Evolutionary conservation across 257 asterid genomes (phyloP).

Genomic region (Eucommia ulmoides): DNA sequence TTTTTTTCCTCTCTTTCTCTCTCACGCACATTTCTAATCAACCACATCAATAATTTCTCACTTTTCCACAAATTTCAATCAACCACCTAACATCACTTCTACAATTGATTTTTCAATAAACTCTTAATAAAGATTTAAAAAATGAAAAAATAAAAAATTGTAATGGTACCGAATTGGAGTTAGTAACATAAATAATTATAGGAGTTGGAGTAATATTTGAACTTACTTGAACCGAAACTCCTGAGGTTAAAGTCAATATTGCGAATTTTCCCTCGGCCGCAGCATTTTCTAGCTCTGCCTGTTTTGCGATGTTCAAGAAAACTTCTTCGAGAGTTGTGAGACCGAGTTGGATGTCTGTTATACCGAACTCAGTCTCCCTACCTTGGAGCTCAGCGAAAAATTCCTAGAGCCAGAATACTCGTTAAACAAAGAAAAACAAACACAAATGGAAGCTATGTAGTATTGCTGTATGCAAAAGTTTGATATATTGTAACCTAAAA

Average conservation of each 20-base stretch:
- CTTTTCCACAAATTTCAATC: too few species aligned
- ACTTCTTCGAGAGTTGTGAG: slow-evolving; percentile 86
- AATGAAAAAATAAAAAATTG: too few species aligned
- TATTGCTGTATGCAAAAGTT: too few species aligned
- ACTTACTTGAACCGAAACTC: slow-evolving; percentile 49
- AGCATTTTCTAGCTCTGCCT: slow-evolving; percentile 74
- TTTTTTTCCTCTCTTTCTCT: too few species aligned
- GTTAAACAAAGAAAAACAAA: slow-evolving; percentile 1
- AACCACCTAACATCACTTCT: too few species aligned
- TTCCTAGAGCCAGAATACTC: slow-evolving; percentile 38
- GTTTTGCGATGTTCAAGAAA: slow-evolving; percentile 57
- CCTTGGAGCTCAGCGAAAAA: slow-evolving; percentile 67
- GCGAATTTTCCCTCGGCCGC: slow-evolving; percentile 55
- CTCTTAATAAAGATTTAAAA: too few species aligned
- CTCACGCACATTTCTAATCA: too few species aligned
- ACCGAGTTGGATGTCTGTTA: slow-evolving; percentile 80
- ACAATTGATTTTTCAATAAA: too few species aligned
- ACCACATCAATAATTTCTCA: too few species aligned
- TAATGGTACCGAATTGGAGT: too few species aligned
- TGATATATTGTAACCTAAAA: too few species aligned
- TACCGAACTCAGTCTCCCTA: slow-evolving; percentile 45
- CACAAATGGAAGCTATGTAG: neutral
- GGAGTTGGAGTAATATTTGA: neutral
- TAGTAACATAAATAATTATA: too few species aligned
- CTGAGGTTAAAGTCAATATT: slow-evolving; percentile 43